A percentile compares a stretch with the other conserved stretches of the same genome.
phyloP scores from a whole-genome alignment of 140 eudicot species.

The Anethum foeniculum region DNA sequence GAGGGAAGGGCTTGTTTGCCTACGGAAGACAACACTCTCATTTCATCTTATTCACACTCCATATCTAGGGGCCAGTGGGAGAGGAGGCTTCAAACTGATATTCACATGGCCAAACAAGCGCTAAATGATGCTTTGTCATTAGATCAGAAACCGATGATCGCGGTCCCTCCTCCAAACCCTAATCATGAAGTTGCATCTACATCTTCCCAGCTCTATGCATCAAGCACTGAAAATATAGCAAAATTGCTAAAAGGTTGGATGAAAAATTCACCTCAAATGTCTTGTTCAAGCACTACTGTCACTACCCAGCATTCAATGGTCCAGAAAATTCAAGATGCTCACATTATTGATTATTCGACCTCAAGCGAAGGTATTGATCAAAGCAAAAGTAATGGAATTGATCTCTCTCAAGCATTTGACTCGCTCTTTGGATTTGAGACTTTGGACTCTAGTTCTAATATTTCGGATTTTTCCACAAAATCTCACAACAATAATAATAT shows the following conservation, averaged over 20 bases:
- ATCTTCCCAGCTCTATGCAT: constrained; percentile 37
- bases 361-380: constrained; percentile 19
- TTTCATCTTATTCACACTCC: constrained; percentile 41
- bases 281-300: constrained; percentile 21
- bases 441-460: constrained; percentile 49
- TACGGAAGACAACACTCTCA: constrained; percentile 17
- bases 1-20: neutral
- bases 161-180: neutral
- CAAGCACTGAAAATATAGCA: constrained; percentile 80
- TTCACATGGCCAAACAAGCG: constrained; percentile 79
- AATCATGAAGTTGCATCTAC: neutral
- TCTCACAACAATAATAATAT: constrained; percentile 26
- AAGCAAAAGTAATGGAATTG: constrained; percentile 35
- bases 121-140: constrained; percentile 58
- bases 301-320: constrained; percentile 27
- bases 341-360: constrained; percentile 13
- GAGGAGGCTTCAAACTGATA: constrained; percentile 70
- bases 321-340: constrained; percentile 16
- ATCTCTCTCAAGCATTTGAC: constrained; percentile 45
- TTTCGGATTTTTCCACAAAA: constrained; percentile 50
- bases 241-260: constrained; percentile 63
- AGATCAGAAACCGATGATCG: constrained; percentile 27
- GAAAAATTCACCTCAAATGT: constrained; percentile 35
- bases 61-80: constrained; percentile 85
- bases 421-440: constrained; percentile 61